phyloP scores from a whole-genome alignment of 257 asterid genomes.

The Leptodermis oblonga region DNA sequence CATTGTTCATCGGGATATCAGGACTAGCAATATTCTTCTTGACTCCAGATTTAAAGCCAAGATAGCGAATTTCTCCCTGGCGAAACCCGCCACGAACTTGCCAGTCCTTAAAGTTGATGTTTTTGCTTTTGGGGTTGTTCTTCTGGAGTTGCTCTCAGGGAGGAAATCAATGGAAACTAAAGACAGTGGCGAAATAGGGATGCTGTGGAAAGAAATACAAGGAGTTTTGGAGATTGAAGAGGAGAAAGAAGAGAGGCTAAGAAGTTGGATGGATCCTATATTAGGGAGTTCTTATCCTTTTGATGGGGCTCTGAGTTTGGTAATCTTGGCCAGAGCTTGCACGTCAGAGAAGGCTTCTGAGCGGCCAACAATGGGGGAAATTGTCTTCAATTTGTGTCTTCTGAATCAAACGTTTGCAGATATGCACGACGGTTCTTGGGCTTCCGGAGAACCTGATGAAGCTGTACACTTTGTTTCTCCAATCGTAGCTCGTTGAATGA shows the following conservation, averaged over 20 bases:
- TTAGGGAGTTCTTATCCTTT: slow-evolving; percentile 36
- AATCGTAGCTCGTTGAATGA: slow-evolving; percentile 37
- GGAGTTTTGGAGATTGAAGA: slow-evolving; percentile 49
- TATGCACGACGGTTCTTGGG: slow-evolving; percentile 35
- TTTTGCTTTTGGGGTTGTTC: slow-evolving; percentile 62
- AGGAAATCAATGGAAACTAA: slow-evolving; percentile 50
- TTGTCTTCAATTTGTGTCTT: slow-evolving; percentile 56
- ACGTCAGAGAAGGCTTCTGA: slow-evolving; percentile 52
- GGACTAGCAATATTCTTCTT: slow-evolving; percentile 56
- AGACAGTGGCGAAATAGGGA: slow-evolving; percentile 43
- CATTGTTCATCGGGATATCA: slow-evolving; percentile 56
- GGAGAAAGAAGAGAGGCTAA: slow-evolving; percentile 44
- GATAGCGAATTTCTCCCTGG: slow-evolving; percentile 58
- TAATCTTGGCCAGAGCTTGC: slow-evolving; percentile 58
- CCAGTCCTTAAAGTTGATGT: slow-evolving; percentile 56
- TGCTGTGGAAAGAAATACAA: slow-evolving; percentile 55
- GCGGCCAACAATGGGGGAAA: slow-evolving; percentile 63
- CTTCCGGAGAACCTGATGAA: slow-evolving; percentile 46
- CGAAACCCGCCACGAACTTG: slow-evolving; percentile 38
- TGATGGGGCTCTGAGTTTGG: slow-evolving; percentile 67
- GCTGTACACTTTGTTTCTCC: slow-evolving; percentile 40
- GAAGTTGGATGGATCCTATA: slow-evolving; percentile 65
- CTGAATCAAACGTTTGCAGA: slow-evolving; percentile 53
- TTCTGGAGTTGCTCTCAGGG: slow-evolving; percentile 69
- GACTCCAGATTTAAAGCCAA: slow-evolving; percentile 67